phyloP scores from a whole-genome alignment of 2,329 filamentous ascomycete genomes.

The Aurifilum marmelostoma region DNA sequence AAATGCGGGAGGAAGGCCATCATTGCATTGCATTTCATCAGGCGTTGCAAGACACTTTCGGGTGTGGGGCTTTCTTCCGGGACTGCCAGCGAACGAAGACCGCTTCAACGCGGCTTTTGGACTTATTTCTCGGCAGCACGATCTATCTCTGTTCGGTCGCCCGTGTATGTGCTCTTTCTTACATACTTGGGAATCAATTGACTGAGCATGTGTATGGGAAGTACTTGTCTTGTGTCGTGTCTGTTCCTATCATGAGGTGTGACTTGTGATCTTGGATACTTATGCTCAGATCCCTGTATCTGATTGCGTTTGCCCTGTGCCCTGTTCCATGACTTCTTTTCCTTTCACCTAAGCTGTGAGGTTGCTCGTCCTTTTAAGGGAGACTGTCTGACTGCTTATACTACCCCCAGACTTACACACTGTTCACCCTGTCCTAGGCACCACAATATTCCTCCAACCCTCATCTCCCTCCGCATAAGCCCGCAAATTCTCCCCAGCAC shows the following conservation, averaged over 20 bases:
- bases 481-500: slow-evolving; percentile 31
- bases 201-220: neutral
- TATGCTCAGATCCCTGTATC: neutral
- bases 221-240: neutral
- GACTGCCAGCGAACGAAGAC: slow-evolving; percentile 32
- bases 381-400: too few relatives aligned
- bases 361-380: too few relatives aligned
- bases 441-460: slow-evolving; percentile 12
- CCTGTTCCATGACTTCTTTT: neutral
- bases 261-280: neutral
- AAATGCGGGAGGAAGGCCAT: slow-evolving; percentile 26
- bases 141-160: neutral
- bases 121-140: neutral
- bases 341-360: neutral
- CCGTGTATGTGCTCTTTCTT: neutral
- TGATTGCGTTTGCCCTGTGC: neutral
- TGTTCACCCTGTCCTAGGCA: slow-evolving; percentile 8
- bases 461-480: slow-evolving; percentile 28
- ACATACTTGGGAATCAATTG: neutral
- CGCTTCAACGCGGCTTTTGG: slow-evolving; percentile 47
- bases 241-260: neutral
- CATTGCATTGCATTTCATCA: slow-evolving; percentile 39
- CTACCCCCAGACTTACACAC: too few relatives aligned
- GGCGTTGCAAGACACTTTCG: slow-evolving; percentile 37
- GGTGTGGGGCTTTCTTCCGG: slow-evolving; percentile 37